phyloP scores from a whole-genome alignment of 306 rosid genomes.

The Cucumis melo region DNA sequence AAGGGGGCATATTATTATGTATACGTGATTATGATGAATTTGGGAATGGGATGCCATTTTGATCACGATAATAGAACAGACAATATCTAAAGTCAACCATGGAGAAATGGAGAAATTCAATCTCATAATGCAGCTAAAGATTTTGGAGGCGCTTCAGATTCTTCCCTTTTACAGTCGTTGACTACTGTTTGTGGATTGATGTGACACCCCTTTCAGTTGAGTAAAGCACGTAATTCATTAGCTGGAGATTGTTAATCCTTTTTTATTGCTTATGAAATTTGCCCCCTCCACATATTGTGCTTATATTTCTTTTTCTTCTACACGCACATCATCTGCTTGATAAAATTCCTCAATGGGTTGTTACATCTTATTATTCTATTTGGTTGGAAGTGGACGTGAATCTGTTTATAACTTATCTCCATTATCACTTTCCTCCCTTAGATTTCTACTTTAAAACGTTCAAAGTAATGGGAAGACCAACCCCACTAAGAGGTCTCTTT shows the following conservation, averaged over 20 bases:
- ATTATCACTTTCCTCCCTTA: not conserved
- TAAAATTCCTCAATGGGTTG: not conserved
- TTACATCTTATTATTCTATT: not conserved
- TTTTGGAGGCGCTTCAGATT: not conserved
- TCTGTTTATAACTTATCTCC: not conserved
- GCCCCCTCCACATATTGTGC: constrained; percentile 1
- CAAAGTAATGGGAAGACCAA: not conserved
- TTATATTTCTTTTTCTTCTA: not conserved
- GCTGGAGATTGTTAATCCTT: not conserved
- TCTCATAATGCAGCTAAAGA: not conserved
- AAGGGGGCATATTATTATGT: not conserved
- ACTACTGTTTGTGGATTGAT: not conserved
- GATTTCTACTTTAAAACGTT: not conserved
- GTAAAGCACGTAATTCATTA: constrained; percentile 7
- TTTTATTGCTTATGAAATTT: not conserved
- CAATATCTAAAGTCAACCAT: not conserved
- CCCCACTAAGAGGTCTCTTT: not conserved
- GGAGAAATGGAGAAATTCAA: not conserved
- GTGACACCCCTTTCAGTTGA: constrained; percentile 5
- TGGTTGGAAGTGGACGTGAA: not conserved
- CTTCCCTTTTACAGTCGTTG: constrained; percentile 3
- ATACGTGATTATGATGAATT: constrained; percentile 7
- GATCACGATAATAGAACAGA: not conserved
- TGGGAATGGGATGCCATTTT: not conserved
- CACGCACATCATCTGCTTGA: not conserved